Evolutionary conservation across 495 filamentous ascomycete species (phyloP).

Genomic region (Xylaria palmicola): DNA sequence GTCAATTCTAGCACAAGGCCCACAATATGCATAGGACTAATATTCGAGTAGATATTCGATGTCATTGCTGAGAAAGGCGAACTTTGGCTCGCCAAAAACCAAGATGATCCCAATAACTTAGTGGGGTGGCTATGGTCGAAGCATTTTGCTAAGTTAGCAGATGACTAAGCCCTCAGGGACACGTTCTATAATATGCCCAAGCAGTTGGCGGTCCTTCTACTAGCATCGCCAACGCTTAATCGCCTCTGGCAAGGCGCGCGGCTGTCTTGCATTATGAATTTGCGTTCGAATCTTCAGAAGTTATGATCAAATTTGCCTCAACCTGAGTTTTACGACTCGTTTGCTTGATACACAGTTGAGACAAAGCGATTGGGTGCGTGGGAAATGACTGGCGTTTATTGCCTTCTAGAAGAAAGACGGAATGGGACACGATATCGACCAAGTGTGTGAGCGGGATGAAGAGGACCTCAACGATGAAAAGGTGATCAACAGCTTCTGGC

Average conservation of each 20-base stretch:
- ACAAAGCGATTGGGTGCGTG: not conserved
- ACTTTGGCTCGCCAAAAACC: slow-evolving; percentile 95
- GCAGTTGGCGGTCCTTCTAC: not conserved
- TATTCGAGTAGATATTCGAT: slow-evolving; percentile 64
- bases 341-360: not conserved
- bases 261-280: not conserved
- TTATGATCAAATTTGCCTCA: not conserved
- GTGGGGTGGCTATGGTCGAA: slow-evolving; percentile 99
- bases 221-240: not conserved
- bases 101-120: slow-evolving; percentile 74
- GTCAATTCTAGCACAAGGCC: slow-evolving; percentile 19
- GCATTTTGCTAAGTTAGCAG: slow-evolving; percentile 82
- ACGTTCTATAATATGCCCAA: not conserved
- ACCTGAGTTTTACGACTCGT: not conserved
- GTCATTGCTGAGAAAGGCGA: slow-evolving; percentile 94
- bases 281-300: slow-evolving; percentile 1
- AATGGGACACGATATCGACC: slow-evolving; percentile 16
- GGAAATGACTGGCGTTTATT: slow-evolving; percentile 16
- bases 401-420: slow-evolving; percentile 11
- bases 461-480: slow-evolving; percentile 8
- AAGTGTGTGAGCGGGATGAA: slow-evolving; percentile 1
- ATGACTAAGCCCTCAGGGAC: slow-evolving; percentile 33
- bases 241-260: not conserved
- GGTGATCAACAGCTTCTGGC: slow-evolving; percentile 8
- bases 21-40: slow-evolving; percentile 9